Evolutionary conservation across 2,329 filamentous ascomycete genomes (phyloP).

Genomic region (Myriosclerotinia duriaeana): DNA sequence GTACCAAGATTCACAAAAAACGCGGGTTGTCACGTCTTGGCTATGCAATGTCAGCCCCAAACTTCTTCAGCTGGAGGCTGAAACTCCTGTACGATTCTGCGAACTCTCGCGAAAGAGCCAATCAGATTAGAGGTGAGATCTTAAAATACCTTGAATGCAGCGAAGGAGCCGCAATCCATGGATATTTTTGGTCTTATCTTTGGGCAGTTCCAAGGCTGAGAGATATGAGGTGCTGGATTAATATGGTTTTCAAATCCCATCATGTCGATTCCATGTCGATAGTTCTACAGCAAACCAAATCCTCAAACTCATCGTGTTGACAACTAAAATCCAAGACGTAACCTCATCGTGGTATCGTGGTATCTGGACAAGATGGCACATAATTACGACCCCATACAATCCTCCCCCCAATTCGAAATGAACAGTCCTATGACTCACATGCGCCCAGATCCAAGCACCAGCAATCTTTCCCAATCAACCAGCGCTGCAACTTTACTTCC

Average conservation of each 20-base stretch:
- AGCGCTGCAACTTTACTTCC: not conserved
- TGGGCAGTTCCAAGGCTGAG: not conserved
- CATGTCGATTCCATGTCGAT: not conserved
- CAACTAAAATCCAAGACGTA: not conserved
- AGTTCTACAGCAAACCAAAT: not conserved
- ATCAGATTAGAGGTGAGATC: not conserved
- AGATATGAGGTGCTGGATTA: not conserved
- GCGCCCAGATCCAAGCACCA: not conserved
- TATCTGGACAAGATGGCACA: not conserved
- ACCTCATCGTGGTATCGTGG: not conserved
- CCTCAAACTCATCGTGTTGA: not conserved
- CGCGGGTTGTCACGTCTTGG: not conserved
- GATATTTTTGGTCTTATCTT: not conserved
- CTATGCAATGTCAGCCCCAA: not conserved
- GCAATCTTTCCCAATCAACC: not conserved
- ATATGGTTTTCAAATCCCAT: not conserved
- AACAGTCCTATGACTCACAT: not conserved
- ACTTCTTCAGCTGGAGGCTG: not conserved
- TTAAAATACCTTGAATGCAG: not conserved
- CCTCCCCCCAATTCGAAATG: not conserved
- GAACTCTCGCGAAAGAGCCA: not conserved
- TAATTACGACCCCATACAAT: constrained; percentile 4
- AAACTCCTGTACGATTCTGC: not conserved
- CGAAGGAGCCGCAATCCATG: not conserved
- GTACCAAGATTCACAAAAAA: too few relatives aligned